phyloP scores from a whole-genome alignment of 2,329 filamentous ascomycete species.

The Fusarium incarnatum region DNA sequence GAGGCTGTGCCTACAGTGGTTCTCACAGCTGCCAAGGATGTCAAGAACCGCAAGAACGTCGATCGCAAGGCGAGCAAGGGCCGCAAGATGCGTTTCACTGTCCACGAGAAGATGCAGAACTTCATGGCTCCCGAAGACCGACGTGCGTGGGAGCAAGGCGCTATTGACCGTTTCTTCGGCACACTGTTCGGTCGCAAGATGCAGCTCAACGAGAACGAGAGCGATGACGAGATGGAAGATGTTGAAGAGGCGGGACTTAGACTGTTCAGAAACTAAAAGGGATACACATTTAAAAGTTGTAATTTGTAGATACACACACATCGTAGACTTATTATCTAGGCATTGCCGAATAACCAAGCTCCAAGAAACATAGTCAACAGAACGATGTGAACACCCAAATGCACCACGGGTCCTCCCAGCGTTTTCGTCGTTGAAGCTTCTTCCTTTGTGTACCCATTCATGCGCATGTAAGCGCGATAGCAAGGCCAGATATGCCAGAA shows the following conservation, averaged over 20 bases:
- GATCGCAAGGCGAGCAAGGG: slow-evolving; percentile 97
- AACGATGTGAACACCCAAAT: slow-evolving; percentile 57
- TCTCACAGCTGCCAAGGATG: slow-evolving; percentile 77
- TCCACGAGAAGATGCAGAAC: slow-evolving; percentile 97
- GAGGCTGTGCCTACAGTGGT: slow-evolving; percentile 65
- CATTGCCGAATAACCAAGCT: slow-evolving; percentile 30
- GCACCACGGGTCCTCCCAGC: slow-evolving; percentile 60
- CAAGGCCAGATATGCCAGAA: slow-evolving; percentile 64
- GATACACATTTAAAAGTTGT: slow-evolving; percentile 14
- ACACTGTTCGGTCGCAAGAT: slow-evolving; percentile 79
- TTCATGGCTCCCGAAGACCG: slow-evolving; percentile 96
- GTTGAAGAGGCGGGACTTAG: slow-evolving; percentile 66
- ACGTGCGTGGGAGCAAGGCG: slow-evolving; percentile 80
- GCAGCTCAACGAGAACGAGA: slow-evolving; percentile 70
- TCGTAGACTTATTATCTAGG: slow-evolving; percentile 21
- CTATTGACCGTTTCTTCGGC: slow-evolving; percentile 81
- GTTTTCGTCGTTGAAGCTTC: slow-evolving; percentile 38
- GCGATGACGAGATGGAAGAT: slow-evolving; percentile 63
- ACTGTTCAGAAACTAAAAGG: slow-evolving; percentile 60
- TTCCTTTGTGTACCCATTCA: slow-evolving; percentile 47
- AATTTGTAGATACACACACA: slow-evolving; percentile 12
- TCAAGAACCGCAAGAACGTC: slow-evolving; percentile 83
- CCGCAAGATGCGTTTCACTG: slow-evolving; percentile 90
- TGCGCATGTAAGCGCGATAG: slow-evolving; percentile 54
- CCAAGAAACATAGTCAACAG: slow-evolving; percentile 53